Percentiles rank a stretch among this genome's conserved stretches.
Evolutionary conservation across 139 green algal genomes (phyloP).

Genomic region (Picochlorum sp.): DNA sequence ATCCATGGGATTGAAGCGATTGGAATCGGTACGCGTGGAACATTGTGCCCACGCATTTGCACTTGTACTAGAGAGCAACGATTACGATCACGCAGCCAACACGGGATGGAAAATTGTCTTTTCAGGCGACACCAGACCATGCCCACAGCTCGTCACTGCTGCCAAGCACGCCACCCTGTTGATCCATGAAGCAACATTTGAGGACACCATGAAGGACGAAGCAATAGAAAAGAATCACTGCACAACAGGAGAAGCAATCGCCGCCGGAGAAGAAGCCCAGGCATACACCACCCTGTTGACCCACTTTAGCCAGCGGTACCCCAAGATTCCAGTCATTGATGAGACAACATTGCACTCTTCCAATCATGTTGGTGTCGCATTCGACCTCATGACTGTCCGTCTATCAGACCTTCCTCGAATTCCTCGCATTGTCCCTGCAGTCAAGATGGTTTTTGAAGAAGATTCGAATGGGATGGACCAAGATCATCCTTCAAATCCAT

Average conservation of each 20-base stretch:
- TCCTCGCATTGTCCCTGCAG: slow-evolving; percentile 43
- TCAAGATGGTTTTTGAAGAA: slow-evolving; percentile 59
- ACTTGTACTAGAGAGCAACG: slow-evolving; percentile 48
- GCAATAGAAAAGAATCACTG: slow-evolving; percentile 83
- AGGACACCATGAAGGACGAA: slow-evolving; percentile 75
- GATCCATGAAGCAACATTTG: slow-evolving; percentile 98
- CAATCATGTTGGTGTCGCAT: slow-evolving; percentile 64
- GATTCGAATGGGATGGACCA: slow-evolving; percentile 20
- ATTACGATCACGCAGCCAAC: not conserved
- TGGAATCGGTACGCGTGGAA: slow-evolving; percentile 54
- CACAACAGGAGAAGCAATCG: slow-evolving; percentile 78
- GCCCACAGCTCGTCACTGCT: slow-evolving; percentile 52
- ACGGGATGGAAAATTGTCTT: slow-evolving; percentile 77
- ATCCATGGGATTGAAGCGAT: slow-evolving; percentile 40
- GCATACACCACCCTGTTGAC: slow-evolving; percentile 90
- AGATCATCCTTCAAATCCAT: not conserved
- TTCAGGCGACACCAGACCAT: slow-evolving; percentile 85
- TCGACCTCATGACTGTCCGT: slow-evolving; percentile 94
- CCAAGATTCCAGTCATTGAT: slow-evolving; percentile 69
- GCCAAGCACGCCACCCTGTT: slow-evolving; percentile 74
- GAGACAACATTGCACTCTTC: slow-evolving; percentile 17
- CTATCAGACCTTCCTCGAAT: slow-evolving; percentile 55
- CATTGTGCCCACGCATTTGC: slow-evolving; percentile 73
- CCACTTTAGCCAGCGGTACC: slow-evolving; percentile 94
- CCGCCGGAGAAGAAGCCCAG: slow-evolving; percentile 45